These are phyloP conservation scores for Thalassiosira delicatula DNA, from an alignment of 352 stramenopile species.

Conservation along the genomic window DNA sequence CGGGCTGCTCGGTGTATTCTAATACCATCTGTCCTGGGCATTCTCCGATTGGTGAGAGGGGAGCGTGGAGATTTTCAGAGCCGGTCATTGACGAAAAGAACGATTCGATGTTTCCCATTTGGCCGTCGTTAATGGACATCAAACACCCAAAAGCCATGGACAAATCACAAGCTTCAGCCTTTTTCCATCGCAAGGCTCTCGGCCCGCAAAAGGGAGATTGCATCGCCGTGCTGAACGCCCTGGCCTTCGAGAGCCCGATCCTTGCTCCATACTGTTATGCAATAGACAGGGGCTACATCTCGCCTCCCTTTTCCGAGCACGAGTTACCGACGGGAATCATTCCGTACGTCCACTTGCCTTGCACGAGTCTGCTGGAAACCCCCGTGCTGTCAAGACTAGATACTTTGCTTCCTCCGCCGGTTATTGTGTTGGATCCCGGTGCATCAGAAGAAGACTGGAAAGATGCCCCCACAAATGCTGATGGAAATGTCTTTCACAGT, in stretches of 20 bases:
- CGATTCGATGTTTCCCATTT: conserved; percentile 42
- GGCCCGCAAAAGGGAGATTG: conserved; percentile 49
- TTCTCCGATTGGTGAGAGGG: conserved; percentile 35
- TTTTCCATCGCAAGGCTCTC: conserved; percentile 53
- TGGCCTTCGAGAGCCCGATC: conserved; percentile 67
- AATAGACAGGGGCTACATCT: conserved; percentile 50
- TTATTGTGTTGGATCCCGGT: conserved; percentile 58
- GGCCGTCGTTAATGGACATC: conserved; percentile 45
- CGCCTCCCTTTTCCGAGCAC: conserved; percentile 57
- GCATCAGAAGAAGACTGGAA: conserved; percentile 47
- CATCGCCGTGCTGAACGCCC: conserved; percentile 49
- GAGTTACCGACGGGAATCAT: conserved; percentile 48
- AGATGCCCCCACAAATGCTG: conserved; percentile 48
- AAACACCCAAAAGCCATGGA: conserved; percentile 55
- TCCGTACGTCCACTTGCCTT: conserved; percentile 54
- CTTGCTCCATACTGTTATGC: conserved; percentile 60
- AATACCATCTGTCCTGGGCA: conserved; percentile 56
- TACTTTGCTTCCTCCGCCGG: conserved; percentile 54
- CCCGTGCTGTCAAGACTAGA: conserved; percentile 59
- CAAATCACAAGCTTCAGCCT: conserved; percentile 52
- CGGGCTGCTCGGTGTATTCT: conserved; percentile 45
- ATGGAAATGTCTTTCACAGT: conserved; percentile 45
- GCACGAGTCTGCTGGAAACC: conserved; percentile 54
- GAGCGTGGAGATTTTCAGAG: conserved; percentile 58
- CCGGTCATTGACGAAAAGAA: conserved; percentile 25